A percentile compares a stretch with the other conserved stretches of the same genome.
phyloP scores from a whole-genome alignment of 2,329 filamentous ascomycete genomes.

The Drechslera avenae region DNA sequence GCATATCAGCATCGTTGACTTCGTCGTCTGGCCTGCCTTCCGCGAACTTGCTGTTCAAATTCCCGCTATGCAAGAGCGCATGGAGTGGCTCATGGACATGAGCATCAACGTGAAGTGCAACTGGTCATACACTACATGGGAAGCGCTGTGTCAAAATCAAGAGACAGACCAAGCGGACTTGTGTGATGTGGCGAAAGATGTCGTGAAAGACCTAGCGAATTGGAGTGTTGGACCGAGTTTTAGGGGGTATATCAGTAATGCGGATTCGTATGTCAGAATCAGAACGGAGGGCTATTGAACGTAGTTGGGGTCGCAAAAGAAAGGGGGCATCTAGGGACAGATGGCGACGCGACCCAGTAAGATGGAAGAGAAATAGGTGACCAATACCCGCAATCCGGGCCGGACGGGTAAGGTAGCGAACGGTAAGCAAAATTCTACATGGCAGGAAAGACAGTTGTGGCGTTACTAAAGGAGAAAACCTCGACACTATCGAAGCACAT shows the following conservation, averaged over 20 bases:
- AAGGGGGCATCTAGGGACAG: too few relatives aligned
- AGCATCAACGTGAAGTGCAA: slow-evolving; percentile 23
- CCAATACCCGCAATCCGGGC: too few relatives aligned
- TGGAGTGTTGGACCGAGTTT: slow-evolving; percentile 32
- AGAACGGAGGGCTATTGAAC: slow-evolving; percentile 23
- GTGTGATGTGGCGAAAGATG: slow-evolving; percentile 20
- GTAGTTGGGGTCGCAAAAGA: too few relatives aligned
- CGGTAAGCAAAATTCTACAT: too few relatives aligned
- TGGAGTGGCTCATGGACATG: slow-evolving; percentile 35
- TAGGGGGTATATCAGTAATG: slow-evolving; percentile 30
- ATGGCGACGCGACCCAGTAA: too few relatives aligned
- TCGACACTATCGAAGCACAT: too few relatives aligned
- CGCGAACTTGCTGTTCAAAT: slow-evolving; percentile 32
- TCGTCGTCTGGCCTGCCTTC: slow-evolving; percentile 32
- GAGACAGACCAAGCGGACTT: slow-evolving; percentile 25
- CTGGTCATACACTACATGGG: slow-evolving; percentile 19
- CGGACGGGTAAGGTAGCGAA: too few relatives aligned
- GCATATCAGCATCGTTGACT: slow-evolving; percentile 31
- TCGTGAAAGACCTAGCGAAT: slow-evolving; percentile 19
- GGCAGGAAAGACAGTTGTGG: too few relatives aligned
- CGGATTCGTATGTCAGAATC: slow-evolving; percentile 31
- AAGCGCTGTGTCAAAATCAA: slow-evolving; percentile 14
- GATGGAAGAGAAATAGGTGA: too few relatives aligned
- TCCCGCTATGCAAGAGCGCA: slow-evolving; percentile 31
- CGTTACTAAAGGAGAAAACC: too few relatives aligned